Evolutionary conservation across 805 yeast genomes (phyloP).

Genomic region (Spathaspora arborariae): DNA sequence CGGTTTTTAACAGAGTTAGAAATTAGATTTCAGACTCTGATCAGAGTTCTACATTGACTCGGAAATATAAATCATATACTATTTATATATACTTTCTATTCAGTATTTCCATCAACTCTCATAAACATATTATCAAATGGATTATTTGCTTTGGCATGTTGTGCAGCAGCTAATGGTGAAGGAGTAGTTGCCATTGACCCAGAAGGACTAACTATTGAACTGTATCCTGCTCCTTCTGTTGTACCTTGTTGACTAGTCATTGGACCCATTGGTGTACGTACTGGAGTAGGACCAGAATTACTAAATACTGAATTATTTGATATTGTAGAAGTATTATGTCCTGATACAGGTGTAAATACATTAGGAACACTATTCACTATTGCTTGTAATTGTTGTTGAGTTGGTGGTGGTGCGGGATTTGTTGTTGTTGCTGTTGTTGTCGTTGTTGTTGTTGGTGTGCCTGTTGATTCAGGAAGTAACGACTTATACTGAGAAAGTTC

Average conservation of each 20-base stretch:
- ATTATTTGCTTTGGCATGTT: slow-evolving; percentile 18
- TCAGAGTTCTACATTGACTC: no score
- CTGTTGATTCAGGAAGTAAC: slow-evolving; percentile 20
- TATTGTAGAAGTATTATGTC: slow-evolving; percentile 17
- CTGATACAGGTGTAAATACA: slow-evolving; percentile 27
- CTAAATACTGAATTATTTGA: slow-evolving; percentile 4
- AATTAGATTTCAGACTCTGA: no score
- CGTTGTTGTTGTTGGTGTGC: slow-evolving; percentile 1
- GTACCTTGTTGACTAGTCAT: not conserved
- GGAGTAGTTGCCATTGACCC: slow-evolving; percentile 9
- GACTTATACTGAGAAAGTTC: slow-evolving; percentile 46
- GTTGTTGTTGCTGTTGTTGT: not conserved
- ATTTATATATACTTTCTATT: not conserved
- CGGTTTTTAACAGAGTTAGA: no score
- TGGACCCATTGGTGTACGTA: slow-evolving; percentile 18
- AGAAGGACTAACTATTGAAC: not conserved
- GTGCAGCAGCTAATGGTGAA: slow-evolving; percentile 26
- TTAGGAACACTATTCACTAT: slow-evolving; percentile 31
- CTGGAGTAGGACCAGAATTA: slow-evolving; percentile 11
- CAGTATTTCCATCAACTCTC: not conserved
- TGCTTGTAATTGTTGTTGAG: slow-evolving; percentile 10
- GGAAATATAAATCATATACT: not conserved
- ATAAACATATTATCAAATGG: slow-evolving; percentile 20
- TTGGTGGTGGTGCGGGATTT: not conserved
- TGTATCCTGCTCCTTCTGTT: not conserved